Percentiles rank a stretch among this genome's conserved stretches.
phyloP scores from a whole-genome alignment of 106 monocot genomes.

The Phalaenopsis equestris region DNA sequence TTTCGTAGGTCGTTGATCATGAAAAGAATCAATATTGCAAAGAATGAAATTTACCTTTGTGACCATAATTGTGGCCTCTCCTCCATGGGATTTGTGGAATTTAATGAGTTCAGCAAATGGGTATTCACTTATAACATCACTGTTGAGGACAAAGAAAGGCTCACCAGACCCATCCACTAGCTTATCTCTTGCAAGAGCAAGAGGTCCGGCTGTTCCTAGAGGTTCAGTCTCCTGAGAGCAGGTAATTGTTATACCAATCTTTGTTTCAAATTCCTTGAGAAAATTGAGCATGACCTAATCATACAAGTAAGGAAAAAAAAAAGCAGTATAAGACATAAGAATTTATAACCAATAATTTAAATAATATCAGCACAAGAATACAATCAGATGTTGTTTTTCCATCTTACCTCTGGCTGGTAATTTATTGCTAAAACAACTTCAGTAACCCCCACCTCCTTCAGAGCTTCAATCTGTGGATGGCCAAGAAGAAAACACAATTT shows the following conservation, averaged over 20 bases:
- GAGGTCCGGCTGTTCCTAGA: slow-evolving; percentile 56
- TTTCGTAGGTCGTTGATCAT: background rate
- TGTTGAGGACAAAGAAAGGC: slow-evolving; percentile 71
- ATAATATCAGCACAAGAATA: background rate
- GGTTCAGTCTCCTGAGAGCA: slow-evolving; percentile 71
- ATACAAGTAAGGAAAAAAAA: background rate
- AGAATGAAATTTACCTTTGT: slow-evolving; percentile 35
- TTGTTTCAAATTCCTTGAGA: slow-evolving; percentile 61
- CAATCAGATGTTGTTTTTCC: background rate
- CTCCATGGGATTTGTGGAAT: slow-evolving; percentile 54
- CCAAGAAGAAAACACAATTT: background rate
- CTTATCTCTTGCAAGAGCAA: slow-evolving; percentile 62
- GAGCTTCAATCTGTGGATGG: slow-evolving; percentile 31
- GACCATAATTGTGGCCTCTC: slow-evolving; percentile 64
- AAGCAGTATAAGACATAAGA: background rate
- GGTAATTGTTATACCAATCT: slow-evolving; percentile 55
- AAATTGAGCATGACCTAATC: slow-evolving; percentile 55
- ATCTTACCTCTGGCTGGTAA: slow-evolving; percentile 32
- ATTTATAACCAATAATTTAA: background rate
- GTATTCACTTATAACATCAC: slow-evolving; percentile 70
- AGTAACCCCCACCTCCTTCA: slow-evolving; percentile 38
- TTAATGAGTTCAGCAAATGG: slow-evolving; percentile 44
- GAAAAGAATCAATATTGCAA: background rate
- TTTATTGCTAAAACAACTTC: slow-evolving; percentile 43
- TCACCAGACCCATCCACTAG: slow-evolving; percentile 50